Conservation (phyloP, 1,284 basidiomycete species). For the Vanrija humicola region DNA sequence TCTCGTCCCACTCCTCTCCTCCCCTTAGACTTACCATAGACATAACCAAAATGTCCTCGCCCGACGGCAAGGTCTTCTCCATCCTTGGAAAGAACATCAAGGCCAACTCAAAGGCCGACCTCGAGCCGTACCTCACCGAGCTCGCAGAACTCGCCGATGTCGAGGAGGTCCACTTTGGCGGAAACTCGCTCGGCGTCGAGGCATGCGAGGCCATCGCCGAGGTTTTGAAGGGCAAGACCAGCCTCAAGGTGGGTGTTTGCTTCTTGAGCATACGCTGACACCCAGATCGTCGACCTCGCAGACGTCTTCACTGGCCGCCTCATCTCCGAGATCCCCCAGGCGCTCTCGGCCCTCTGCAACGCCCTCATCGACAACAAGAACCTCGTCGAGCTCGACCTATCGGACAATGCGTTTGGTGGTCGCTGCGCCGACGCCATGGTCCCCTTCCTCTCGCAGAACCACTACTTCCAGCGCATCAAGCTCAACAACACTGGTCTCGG, state of each 20-base stretch:
- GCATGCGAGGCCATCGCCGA: constrained; percentile 82
- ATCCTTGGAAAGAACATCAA: constrained; percentile 74
- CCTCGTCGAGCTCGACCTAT: constrained; percentile 83
- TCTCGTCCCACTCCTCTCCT: not conserved
- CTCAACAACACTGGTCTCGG: constrained; percentile 98
- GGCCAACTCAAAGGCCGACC: constrained; percentile 73
- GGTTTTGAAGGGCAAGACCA: constrained; percentile 66
- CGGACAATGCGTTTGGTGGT: constrained; percentile 95
- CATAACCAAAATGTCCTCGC: constrained; percentile 15
- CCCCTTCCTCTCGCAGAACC: constrained; percentile 77
- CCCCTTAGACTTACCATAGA: not conserved
- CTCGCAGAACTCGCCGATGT: constrained; percentile 60
- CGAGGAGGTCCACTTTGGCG: constrained; percentile 88
- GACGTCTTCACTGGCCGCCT: constrained; percentile 98
- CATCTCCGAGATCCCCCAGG: constrained; percentile 90
- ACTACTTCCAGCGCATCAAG: constrained; percentile 73
- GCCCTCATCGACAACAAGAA: constrained; percentile 74
- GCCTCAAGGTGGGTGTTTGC: constrained; percentile 60
- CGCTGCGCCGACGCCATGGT: constrained; percentile 94
- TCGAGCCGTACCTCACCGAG: constrained; percentile 69
- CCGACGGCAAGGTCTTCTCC: constrained; percentile 53
- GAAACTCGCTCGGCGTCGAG: constrained; percentile 93
- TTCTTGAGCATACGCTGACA: not conserved
- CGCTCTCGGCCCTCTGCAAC: constrained; percentile 82
- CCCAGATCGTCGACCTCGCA: constrained; percentile 85